phyloP scores from a whole-genome alignment of 1,284 basidiomycete species.

The Malassezia yamatoensis region DNA sequence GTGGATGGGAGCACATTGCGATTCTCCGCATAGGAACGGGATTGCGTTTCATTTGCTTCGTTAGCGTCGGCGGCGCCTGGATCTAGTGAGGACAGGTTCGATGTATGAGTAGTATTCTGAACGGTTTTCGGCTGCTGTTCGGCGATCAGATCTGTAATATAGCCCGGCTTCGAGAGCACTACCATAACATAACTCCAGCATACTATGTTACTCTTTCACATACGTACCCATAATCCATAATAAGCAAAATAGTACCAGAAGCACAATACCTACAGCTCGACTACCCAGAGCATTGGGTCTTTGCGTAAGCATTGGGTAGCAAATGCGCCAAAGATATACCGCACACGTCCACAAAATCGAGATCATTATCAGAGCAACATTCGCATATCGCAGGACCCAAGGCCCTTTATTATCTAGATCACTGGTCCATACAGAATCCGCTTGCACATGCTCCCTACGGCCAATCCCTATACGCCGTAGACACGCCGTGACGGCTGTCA shows the following conservation, averaged over 20 bases:
- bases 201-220: background rate
- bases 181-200: conserved; percentile 37
- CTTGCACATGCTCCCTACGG: background rate
- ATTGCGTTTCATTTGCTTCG: background rate
- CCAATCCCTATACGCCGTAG: background rate
- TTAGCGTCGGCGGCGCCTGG: background rate
- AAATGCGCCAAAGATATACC: conserved; percentile 18
- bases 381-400: background rate
- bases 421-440: background rate
- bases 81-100: background rate
- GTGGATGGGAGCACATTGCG: conserved; percentile 8
- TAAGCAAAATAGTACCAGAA: conserved; percentile 30
- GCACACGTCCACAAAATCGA: conserved; percentile 9
- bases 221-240: conserved; percentile 29
- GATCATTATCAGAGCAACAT: background rate
- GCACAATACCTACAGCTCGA: conserved; percentile 23
- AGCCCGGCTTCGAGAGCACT: conserved; percentile 30
- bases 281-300: conserved; percentile 16
- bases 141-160: conserved; percentile 26
- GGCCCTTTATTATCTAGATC: background rate
- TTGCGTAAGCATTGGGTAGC: conserved; percentile 13
- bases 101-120: background rate
- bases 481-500: background rate
- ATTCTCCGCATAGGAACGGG: background rate
- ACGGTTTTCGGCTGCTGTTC: background rate